Evolutionary conservation across 371 early-diverging fungal genomes (phyloP), one percentile per base, ranked within the genome.

Genomic region (Rhizomucor pusillus): DNA sequence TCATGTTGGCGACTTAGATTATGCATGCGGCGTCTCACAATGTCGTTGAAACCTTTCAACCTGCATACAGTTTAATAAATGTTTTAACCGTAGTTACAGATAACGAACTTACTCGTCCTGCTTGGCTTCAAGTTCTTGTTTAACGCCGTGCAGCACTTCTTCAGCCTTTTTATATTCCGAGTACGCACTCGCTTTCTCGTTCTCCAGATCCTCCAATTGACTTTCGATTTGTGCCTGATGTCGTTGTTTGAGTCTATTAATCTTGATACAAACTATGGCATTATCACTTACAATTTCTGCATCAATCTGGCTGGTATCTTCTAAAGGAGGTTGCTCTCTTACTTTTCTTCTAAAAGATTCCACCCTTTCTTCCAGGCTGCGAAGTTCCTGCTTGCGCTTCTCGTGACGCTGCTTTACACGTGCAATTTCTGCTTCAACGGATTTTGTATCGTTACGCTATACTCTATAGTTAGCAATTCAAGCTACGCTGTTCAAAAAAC

Each of bases 1-100:
- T 46, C 55, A 54, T 84, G 76, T 10, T 56, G 52, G 1, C 46
- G 36, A 16, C 63, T 51, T 19, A 94, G 57, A 0, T 56, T 39
- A 2, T 73, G 55, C 5, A 87, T 53, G 16, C 87, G 75, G 5
- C 36, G 39, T 4, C 39, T 46, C 11, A 60, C 57, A 5, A 82
- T 71, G 59, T 92, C 80, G 25, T 89, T 81, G 3, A 90, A 61
- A 7, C 72, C 71, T 4, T 65, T 50, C 1, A 85, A 43, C 13
- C 41, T 36, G 10, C 12, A 19, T 24, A 1, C 9, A 19, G 9
- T 49, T 24, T 3, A 49, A 16, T 49, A 20, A 37, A 23, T n/a
- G n/a, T n/a, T n/a, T n/a, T n/a, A n/a, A n/a, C n/a, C n/a, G n/a
- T n/a, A n/a, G n/a, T n/a, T n/a, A n/a, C n/a, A n/a, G n/a, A n/a